Evolutionary conservation across 352 stramenopile species (phyloP).

Genomic region (Phytophthora melonis): DNA sequence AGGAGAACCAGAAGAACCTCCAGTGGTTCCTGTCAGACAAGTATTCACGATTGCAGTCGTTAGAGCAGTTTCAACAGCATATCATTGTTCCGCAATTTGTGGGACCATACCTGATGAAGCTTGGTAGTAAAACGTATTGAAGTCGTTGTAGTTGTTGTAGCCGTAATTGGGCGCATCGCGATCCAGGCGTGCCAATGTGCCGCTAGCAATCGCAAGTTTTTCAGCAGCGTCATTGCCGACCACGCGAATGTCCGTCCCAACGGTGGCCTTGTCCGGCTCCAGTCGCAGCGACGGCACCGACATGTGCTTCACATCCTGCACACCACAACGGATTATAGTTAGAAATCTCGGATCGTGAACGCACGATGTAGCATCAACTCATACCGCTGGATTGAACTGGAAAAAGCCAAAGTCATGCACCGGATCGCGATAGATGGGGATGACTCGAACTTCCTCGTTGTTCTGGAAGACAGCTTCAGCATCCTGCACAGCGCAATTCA

Average conservation of each 20-base stretch:
- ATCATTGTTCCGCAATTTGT: neutral
- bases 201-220: slow-evolving; percentile 92
- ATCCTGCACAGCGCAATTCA: slow-evolving; percentile 49
- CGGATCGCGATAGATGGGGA: slow-evolving; percentile 93
- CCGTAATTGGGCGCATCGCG: slow-evolving; percentile 91
- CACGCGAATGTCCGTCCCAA: slow-evolving; percentile 94
- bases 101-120: slow-evolving; percentile 70
- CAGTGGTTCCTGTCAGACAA: slow-evolving; percentile 40
- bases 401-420: slow-evolving; percentile 96
- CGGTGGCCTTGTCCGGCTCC: slow-evolving; percentile 81
- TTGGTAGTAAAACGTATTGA: slow-evolving; percentile 95
- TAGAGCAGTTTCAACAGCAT: neutral
- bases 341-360: neutral
- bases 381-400: slow-evolving; percentile 87
- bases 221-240: slow-evolving; percentile 94
- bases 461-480: slow-evolving; percentile 94
- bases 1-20: slow-evolving; percentile 90
- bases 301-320: slow-evolving; percentile 88
- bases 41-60: neutral
- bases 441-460: slow-evolving; percentile 94
- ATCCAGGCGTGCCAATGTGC: slow-evolving; percentile 92
- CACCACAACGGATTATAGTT: neutral
- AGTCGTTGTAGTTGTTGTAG: slow-evolving; percentile 93
- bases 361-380: slow-evolving; percentile 3
- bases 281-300: slow-evolving; percentile 82